Percentiles rank a stretch among this genome's conserved stretches.
Conservation (phyloP, 2,329 filamentous ascomycete genomes). For the Hypoxylon sp. region DNA sequence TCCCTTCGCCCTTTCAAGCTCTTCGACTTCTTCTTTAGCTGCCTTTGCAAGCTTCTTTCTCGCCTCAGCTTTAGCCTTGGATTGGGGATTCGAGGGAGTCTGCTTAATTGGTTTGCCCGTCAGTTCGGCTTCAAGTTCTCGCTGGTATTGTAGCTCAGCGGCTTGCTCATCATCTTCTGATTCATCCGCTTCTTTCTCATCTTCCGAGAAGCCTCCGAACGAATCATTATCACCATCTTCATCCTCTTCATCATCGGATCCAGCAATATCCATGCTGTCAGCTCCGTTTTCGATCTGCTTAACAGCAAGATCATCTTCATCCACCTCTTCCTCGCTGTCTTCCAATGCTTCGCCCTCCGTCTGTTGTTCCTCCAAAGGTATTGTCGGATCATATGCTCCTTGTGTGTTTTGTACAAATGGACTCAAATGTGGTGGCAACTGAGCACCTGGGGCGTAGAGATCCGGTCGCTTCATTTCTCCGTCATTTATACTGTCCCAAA, state of each 20-base stretch:
- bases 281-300: constrained; percentile 60
- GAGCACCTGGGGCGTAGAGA: constrained; percentile 88
- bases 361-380: constrained; percentile 88
- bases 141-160: constrained; percentile 79
- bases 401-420: constrained; percentile 91
- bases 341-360: constrained; percentile 85
- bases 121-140: constrained; percentile 93
- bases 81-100: constrained; percentile 65
- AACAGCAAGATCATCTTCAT: constrained; percentile 60
- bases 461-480: constrained; percentile 89
- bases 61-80: constrained; percentile 76
- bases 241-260: constrained; percentile 61
- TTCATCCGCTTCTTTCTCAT: constrained; percentile 58
- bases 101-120: constrained; percentile 73
- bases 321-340: constrained; percentile 69
- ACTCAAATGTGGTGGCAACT: constrained; percentile 92
- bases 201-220: constrained; percentile 66
- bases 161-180: constrained; percentile 70
- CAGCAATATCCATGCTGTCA: constrained; percentile 64
- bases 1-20: constrained; percentile 92
- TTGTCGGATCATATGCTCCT: constrained; percentile 91
- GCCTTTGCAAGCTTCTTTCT: constrained; percentile 78
- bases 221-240: constrained; percentile 59
- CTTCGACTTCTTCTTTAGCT: constrained; percentile 82
- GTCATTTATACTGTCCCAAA: constrained; percentile 97